phyloP scores from a whole-genome alignment of 2,329 filamentous ascomycete species.

The Mycosphaerelloides madeirae region DNA sequence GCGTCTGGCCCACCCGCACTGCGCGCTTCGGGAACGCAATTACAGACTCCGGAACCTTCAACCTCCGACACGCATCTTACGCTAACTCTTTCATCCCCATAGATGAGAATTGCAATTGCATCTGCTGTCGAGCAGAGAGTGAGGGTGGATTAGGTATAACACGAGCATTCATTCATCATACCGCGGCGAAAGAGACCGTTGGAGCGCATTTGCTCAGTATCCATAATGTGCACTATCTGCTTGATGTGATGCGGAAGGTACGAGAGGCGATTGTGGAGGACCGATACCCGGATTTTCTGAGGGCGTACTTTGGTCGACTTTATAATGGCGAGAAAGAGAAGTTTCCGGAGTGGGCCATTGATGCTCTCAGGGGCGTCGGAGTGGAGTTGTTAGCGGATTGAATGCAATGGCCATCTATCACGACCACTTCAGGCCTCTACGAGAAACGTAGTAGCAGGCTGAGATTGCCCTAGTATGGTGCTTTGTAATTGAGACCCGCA shows the following conservation, averaged over 20 bases:
- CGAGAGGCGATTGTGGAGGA: constrained; percentile 54
- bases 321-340: constrained; percentile 60
- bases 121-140: constrained; percentile 63
- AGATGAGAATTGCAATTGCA: constrained; percentile 76
- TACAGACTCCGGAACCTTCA: constrained; percentile 74
- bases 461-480: no score
- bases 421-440: no score
- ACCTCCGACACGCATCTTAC: constrained; percentile 71
- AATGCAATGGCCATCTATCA: not conserved
- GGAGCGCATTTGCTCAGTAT: constrained; percentile 82
- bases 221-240: constrained; percentile 91
- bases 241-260: constrained; percentile 72
- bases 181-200: constrained; percentile 89
- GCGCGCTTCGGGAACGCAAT: constrained; percentile 94
- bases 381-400: constrained; percentile 59
- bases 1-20: constrained; percentile 95
- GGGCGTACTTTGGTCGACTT: constrained; percentile 68
- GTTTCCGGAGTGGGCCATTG: constrained; percentile 80
- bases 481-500: no score
- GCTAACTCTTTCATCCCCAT: constrained; percentile 77
- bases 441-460: no score
- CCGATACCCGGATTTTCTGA: constrained; percentile 71
- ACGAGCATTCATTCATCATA: constrained; percentile 83
- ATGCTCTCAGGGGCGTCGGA: constrained; percentile 71
- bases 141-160: constrained; percentile 74